phyloP scores from a whole-genome alignment of 2,329 filamentous ascomycete species.

The Paraphaeosphaeria minitans region DNA sequence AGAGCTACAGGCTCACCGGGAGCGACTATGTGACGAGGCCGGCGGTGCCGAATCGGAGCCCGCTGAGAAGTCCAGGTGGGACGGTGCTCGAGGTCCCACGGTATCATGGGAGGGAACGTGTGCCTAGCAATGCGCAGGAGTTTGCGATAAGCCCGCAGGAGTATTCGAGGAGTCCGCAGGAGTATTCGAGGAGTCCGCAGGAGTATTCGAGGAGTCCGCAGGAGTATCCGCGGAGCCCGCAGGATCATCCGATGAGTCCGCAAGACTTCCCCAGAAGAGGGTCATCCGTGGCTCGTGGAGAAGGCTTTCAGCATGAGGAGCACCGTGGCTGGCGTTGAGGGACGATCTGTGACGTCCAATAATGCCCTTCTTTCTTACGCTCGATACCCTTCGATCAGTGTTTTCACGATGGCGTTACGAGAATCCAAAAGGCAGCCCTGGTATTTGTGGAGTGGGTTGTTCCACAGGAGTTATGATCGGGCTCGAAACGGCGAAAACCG shows the following conservation, averaged over 20 bases:
- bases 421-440: background rate
- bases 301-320: background rate
- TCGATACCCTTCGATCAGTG: slow-evolving; percentile 1
- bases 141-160: background rate
- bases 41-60: slow-evolving; percentile 16
- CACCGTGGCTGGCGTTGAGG: slow-evolving; percentile 1
- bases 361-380: background rate
- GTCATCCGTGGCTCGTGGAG: background rate
- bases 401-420: background rate
- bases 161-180: background rate
- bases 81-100: background rate
- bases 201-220: slow-evolving; percentile 8
- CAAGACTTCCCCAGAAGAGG: background rate
- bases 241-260: background rate
- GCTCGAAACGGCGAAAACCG: background rate
- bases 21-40: slow-evolving; percentile 18
- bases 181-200: background rate
- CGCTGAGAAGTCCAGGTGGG: slow-evolving; percentile 14
- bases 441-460: background rate
- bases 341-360: background rate
- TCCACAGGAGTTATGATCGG: background rate
- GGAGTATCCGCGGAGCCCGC: no score
- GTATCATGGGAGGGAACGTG: background rate
- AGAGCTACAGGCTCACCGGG: slow-evolving; percentile 22
- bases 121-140: background rate